Evolutionary conservation across 768 basidiomycete genomes (phyloP), one percentile per base, ranked within the genome.

Genomic region (Boletus rubroflammeus): DNA sequence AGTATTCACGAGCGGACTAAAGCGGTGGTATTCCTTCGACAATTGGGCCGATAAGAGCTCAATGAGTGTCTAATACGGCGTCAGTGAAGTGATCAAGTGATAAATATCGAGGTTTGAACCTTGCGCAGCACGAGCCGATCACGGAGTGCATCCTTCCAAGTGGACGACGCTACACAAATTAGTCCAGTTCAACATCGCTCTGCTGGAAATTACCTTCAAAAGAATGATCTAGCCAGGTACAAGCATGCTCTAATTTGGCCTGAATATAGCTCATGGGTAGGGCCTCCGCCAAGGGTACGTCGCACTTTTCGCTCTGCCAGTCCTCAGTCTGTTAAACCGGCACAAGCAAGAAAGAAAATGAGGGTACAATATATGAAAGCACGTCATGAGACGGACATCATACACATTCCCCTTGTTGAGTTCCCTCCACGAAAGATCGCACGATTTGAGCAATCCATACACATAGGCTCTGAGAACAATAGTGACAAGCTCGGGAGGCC

Each of bases 221-320:
- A 6, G 80, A 73, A 10, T 67, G 64, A 5, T 72, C 66, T 5
- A 93, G 65, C 87, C 90, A 93, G 21, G 65, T 56, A 14, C 77
- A 74, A 0, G 89, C 87, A 13, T 79, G 76, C 38, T 89, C 83
- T 15, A 93, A 68, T 50, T 75, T 73, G 17, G 73, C 67, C 7
- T 86, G 54, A 25, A 89, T 69, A 52, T 78, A 76, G 44, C 74
- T 73, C 17, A 81, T 78, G 17, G 82, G 77, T 26, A 85, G 67
- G 7, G 78, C 76, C 70, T 94, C 89, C 10, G 85, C 75, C 5
- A 95, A 74, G 0, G 84, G 81, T 0, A 95, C 78, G 19, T 92
- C 92, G 61, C 85, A 88, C 72, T 93, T 94, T 58, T 97, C 93
- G 53, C 87, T 80, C 67, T 92, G 90, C 85, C 90, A 92, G 62